Evolutionary conservation across 768 basidiomycete species (phyloP).

Genomic region (Tephrocybe sp.): DNA sequence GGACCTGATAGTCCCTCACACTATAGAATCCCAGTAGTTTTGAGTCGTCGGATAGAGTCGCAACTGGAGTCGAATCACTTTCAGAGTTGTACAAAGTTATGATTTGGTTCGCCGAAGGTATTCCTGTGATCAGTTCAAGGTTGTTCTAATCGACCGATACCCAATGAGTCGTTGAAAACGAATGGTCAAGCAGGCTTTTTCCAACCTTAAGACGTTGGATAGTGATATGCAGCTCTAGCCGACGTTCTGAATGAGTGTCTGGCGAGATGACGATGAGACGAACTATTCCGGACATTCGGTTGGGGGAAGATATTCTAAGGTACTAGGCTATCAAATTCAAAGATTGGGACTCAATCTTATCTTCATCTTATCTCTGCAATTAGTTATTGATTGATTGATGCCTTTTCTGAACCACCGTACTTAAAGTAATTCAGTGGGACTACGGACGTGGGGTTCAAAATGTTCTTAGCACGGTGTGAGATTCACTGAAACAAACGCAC

Average conservation of each 20-base stretch:
- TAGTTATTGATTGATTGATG: no score
- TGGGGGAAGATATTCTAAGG: not conserved
- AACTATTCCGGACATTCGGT: constrained; percentile 18
- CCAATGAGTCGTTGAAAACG: not conserved
- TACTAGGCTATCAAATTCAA: no score
- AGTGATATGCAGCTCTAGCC: constrained; percentile 72
- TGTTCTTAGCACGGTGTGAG: no score
- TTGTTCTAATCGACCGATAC: constrained; percentile 48
- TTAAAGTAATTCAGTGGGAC: no score
- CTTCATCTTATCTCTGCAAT: not conserved
- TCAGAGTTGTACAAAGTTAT: constrained; percentile 64
- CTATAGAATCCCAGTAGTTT: constrained; percentile 75
- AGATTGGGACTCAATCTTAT: not conserved
- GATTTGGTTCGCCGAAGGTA: constrained; percentile 68
- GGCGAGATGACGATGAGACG: constrained; percentile 75
- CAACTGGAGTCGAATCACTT: constrained; percentile 45
- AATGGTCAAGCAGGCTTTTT: not conserved
- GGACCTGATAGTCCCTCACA: constrained; percentile 69
- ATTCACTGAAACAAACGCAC: no score
- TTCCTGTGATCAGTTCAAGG: constrained; percentile 90
- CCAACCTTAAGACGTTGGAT: constrained; percentile 80
- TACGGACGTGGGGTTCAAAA: no score
- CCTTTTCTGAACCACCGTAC: not conserved
- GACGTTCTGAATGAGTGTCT: constrained; percentile 88
- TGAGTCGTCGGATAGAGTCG: constrained; percentile 60